A percentile compares a stretch with the other conserved stretches of the same genome.
Conservation (phyloP, 768 basidiomycete genomes). For the Lactarius quietus region DNA sequence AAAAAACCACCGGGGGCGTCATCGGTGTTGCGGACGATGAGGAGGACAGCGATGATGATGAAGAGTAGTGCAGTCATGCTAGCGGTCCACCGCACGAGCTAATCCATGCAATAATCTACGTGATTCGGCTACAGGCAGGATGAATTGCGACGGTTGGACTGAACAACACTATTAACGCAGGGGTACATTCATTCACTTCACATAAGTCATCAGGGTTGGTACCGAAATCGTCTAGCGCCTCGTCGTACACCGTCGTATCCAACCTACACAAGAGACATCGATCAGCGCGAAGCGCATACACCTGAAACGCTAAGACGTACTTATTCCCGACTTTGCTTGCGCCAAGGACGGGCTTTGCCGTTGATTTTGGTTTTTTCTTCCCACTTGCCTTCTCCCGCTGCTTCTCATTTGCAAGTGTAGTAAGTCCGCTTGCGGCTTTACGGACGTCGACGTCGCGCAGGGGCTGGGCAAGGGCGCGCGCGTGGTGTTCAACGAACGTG, state of each 20-base stretch:
- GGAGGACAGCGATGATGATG: constrained; percentile 57
- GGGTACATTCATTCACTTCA: constrained; percentile 39
- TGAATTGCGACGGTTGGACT: constrained; percentile 2
- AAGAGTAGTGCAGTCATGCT: constrained; percentile 29
- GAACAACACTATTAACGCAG: constrained; percentile 11
- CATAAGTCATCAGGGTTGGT: constrained; percentile 80
- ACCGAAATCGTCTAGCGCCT: constrained; percentile 87
- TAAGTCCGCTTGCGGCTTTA: constrained; percentile 80
- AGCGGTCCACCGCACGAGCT: not conserved
- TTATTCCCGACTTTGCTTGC: constrained; percentile 62
- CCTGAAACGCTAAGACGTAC: constrained; percentile 36
- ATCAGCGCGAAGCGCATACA: constrained; percentile 1
- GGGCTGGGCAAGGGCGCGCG: constrained; percentile 66
- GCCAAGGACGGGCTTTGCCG: constrained; percentile 72
- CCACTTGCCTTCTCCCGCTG: constrained; percentile 85
- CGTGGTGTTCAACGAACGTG: constrained; percentile 80
- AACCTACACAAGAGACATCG: constrained; percentile 42
- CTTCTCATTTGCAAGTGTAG: constrained; percentile 91
- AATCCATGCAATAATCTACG: constrained; percentile 18
- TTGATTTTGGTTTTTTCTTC: constrained; percentile 81
- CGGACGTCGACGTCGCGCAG: constrained; percentile 89
- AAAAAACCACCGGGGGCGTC: constrained; percentile 62
- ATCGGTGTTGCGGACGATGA: constrained; percentile 66
- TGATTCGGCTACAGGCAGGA: constrained; percentile 11
- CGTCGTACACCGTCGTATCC: constrained; percentile 81